These are phyloP conservation scores for Fusarium palustre DNA, from an alignment of 2,329 filamentous ascomycete genomes.

Conservation along the genomic window DNA sequence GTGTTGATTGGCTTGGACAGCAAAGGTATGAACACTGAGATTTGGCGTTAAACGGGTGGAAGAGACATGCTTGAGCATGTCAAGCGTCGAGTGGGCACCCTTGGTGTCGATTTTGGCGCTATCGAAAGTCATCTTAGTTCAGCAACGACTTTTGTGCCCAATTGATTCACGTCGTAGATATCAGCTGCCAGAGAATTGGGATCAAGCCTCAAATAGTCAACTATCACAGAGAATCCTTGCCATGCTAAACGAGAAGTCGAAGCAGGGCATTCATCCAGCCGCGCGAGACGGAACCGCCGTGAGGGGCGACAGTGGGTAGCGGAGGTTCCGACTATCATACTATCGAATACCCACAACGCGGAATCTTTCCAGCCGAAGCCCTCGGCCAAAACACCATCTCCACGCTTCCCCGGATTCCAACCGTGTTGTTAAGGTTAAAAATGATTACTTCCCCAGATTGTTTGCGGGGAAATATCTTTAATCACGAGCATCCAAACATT, in stretches of 20 bases:
- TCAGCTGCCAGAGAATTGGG: neutral
- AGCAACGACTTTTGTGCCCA: neutral
- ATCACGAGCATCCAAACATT: neutral
- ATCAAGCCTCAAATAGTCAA: conserved; percentile 10
- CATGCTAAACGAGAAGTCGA: neutral
- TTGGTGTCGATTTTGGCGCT: neutral
- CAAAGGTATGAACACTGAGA: conserved; percentile 12
- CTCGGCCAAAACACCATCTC: neutral
- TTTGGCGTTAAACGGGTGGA: conserved; percentile 18
- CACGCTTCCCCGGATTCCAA: conserved; percentile 17
- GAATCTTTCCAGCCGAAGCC: conserved; percentile 7
- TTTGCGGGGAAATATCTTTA: conserved; percentile 5
- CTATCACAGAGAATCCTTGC: neutral
- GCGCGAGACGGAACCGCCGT: conserved; percentile 14
- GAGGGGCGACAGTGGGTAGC: neutral
- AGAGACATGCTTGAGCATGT: conserved; percentile 9
- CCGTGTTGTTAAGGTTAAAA: conserved; percentile 13
- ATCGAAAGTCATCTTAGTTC: neutral
- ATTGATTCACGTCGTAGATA: neutral
- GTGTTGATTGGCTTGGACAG: neutral
- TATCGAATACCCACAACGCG: conserved; percentile 1
- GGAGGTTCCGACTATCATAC: conserved; percentile 8
- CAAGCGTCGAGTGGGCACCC: neutral
- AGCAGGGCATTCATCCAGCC: no score
- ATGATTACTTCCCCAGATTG: conserved; percentile 18